Percentiles rank a stretch among this genome's conserved stretches.
Evolutionary conservation across 116 monocot species (phyloP).

Genomic region (Phalaenopsis hybrid): DNA sequence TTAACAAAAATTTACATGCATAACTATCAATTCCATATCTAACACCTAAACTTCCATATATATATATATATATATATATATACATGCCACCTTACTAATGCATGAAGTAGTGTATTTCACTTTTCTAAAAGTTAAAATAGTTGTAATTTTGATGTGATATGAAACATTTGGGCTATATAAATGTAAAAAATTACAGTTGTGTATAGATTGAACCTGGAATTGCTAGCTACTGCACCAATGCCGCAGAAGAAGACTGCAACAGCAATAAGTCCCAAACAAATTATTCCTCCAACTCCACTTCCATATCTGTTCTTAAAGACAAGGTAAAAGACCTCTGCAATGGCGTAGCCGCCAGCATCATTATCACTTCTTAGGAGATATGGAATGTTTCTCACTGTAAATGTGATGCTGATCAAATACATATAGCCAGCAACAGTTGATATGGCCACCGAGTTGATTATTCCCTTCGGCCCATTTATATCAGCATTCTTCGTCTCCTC

Average conservation of each 20-base stretch:
- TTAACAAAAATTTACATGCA: no score
- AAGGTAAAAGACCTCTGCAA: conserved; percentile 24
- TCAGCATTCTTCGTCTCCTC: conserved; percentile 25
- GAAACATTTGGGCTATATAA: no score
- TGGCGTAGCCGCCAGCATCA: conserved; percentile 25
- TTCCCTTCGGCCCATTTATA: conserved; percentile 8
- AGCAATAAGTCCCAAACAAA: conserved; percentile 16
- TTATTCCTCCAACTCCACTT: conserved; percentile 17
- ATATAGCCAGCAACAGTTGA: conserved; percentile 8
- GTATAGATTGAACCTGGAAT: conserved; percentile 10
- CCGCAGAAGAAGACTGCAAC: conserved; percentile 16
- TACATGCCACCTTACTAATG: no score
- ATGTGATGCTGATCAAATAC: conserved; percentile 15
- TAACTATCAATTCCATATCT: no score
- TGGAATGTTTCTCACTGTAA: conserved; percentile 10
- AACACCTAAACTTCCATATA: no score
- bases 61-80: no score
- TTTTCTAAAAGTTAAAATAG: no score
- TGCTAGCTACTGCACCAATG: conserved; percentile 8
- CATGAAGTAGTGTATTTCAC: no score
- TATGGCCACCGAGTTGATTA: conserved; percentile 11
- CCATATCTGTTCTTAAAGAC: conserved; percentile 22
- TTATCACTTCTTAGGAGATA: conserved; percentile 17
- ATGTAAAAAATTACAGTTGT: no score
- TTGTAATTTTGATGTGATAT: no score